These are phyloP conservation scores for Diaporthe batatas DNA, from an alignment of 2,329 filamentous ascomycete genomes.

Conservation along the genomic window DNA sequence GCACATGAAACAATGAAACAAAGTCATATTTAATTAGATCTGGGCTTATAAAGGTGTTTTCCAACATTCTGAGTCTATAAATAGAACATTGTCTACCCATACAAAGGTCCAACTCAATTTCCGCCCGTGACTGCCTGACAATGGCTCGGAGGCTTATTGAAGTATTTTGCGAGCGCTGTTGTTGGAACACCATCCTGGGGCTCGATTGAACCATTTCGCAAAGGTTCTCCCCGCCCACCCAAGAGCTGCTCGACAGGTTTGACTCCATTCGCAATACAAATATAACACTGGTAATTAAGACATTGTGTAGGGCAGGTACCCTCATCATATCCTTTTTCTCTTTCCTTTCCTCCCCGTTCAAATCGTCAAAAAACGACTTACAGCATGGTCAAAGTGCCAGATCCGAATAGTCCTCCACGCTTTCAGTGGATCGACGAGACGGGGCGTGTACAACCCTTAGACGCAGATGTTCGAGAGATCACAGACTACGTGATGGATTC, in stretches of 20 bases:
- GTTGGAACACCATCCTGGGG: fast-evolving
- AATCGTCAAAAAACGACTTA: not conserved
- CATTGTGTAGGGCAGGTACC: not conserved
- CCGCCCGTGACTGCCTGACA: not conserved
- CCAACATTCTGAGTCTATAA: not conserved
- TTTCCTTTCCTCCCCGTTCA: not conserved
- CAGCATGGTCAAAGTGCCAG: not conserved
- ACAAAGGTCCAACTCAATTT: not conserved
- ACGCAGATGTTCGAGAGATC: conserved; percentile 1
- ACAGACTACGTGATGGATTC: conserved; percentile 12
- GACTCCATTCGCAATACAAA: not conserved
- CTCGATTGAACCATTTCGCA: not conserved
- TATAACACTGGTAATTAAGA: not conserved
- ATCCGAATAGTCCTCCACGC: not conserved
- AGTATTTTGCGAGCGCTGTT: not conserved
- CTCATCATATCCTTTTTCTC: not conserved
- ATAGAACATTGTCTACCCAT: not conserved
- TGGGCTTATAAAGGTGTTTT: not conserved
- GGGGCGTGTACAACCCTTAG: not conserved
- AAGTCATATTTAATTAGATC: too few relatives aligned
- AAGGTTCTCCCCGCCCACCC: too few relatives aligned
- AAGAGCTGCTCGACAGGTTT: not conserved
- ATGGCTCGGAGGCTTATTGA: not conserved
- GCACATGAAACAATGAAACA: not conserved
- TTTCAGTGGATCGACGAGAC: not conserved